phyloP scores from a whole-genome alignment of 176 grass and related monocot species.

The Rhynchospora breviuscula region DNA sequence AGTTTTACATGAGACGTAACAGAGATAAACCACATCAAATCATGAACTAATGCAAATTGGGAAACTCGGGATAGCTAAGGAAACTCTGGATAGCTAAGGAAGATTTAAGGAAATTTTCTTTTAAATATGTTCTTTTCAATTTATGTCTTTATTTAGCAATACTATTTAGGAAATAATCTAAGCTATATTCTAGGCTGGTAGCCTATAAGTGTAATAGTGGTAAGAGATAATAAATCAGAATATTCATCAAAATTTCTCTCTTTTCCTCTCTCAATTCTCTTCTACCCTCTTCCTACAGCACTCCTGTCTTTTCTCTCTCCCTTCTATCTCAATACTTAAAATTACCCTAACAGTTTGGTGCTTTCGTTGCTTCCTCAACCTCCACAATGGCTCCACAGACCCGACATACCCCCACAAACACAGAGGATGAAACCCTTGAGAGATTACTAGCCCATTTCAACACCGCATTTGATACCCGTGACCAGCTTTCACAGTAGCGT shows the following conservation, averaged over 20 bases:
- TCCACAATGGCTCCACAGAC: neutral
- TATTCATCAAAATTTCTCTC: neutral
- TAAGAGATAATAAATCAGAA: too few relatives aligned
- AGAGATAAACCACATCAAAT: too few relatives aligned
- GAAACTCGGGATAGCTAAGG: too few relatives aligned
- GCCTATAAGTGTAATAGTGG: too few relatives aligned
- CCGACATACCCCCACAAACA: neutral
- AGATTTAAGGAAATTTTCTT: too few relatives aligned
- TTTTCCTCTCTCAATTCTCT: neutral
- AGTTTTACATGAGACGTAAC: too few relatives aligned
- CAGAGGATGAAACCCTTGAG: neutral
- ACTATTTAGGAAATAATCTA: too few relatives aligned
- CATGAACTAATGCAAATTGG: too few relatives aligned
- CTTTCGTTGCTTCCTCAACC: neutral
- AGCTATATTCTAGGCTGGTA: too few relatives aligned
- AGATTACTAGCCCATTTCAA: neutral
- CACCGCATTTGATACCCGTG: neutral
- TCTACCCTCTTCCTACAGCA: neutral
- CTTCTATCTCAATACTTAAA: neutral
- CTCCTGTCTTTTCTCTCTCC: neutral
- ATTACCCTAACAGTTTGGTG: neutral
- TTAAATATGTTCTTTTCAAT: too few relatives aligned
- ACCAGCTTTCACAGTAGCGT: neutral
- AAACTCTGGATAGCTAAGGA: too few relatives aligned
- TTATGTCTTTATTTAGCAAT: too few relatives aligned